Conservation (phyloP, 2,329 filamentous ascomycete genomes). For the Bisporella sp. region DNA sequence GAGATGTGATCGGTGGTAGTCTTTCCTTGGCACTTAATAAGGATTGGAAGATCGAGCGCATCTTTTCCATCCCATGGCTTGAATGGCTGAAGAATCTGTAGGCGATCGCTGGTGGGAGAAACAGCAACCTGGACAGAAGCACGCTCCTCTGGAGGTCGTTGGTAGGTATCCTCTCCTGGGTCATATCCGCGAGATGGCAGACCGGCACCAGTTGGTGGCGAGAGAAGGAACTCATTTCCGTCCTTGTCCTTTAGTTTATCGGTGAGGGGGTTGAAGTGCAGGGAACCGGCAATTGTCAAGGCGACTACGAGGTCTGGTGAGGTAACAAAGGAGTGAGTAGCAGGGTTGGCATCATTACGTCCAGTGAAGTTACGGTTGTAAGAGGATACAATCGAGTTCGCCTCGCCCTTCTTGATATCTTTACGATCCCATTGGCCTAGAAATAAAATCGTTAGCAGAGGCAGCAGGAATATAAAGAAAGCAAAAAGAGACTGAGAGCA, state of each 20-base stretch:
- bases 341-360: conserved; percentile 92
- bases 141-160: conserved; percentile 83
- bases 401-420: conserved; percentile 89
- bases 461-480: no score
- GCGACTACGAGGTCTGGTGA: conserved; percentile 87
- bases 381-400: conserved; percentile 96
- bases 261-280: conserved; percentile 92
- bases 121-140: conserved; percentile 69
- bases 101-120: conserved; percentile 83
- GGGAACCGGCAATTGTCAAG: conserved; percentile 72
- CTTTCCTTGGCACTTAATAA: conserved; percentile 96
- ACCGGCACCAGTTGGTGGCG: conserved; percentile 71
- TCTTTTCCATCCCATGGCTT: conserved; percentile 88
- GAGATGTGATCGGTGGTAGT: conserved; percentile 97
- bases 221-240: conserved; percentile 90
- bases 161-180: conserved; percentile 88
- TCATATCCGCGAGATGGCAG: conserved; percentile 82
- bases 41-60: conserved; percentile 72
- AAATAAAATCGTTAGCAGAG: no score
- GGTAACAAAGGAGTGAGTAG: conserved; percentile 88
- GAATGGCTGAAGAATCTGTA: conserved; percentile 88
- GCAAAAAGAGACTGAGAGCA: no score
- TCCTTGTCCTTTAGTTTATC: conserved; percentile 91
- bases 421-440: conserved; percentile 84
- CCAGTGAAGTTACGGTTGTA: conserved; percentile 99